phyloP scores from a whole-genome alignment of 495 filamentous ascomycete species.

The Beverwykella pulmonaria region DNA sequence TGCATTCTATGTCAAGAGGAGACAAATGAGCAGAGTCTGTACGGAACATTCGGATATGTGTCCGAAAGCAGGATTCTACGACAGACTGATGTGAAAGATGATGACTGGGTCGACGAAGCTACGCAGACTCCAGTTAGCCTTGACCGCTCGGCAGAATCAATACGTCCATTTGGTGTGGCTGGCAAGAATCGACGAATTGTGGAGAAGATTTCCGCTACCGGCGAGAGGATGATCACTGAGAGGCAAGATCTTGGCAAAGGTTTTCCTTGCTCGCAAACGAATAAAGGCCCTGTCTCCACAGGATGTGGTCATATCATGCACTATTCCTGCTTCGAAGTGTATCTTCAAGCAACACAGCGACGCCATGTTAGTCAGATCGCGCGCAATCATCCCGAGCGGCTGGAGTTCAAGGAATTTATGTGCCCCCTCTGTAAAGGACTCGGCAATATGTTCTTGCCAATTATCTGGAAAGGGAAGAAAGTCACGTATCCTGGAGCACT shows the following conservation, averaged over 20 bases:
- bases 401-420: slow-evolving; percentile 80
- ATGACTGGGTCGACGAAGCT: slow-evolving; percentile 83
- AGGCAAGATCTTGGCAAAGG: slow-evolving; percentile 86
- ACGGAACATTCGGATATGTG: slow-evolving; percentile 88
- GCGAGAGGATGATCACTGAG: slow-evolving; percentile 69
- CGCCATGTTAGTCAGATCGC: slow-evolving; percentile 91
- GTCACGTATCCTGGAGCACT: slow-evolving; percentile 74
- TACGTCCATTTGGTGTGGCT: slow-evolving; percentile 88
- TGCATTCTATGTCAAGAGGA: slow-evolving; percentile 98
- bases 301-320: slow-evolving; percentile 99
- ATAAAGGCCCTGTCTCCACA: slow-evolving; percentile 79
- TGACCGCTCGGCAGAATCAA: slow-evolving; percentile 75
- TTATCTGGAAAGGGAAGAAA: slow-evolving; percentile 92
- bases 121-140: slow-evolving; percentile 74
- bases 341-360: slow-evolving; percentile 76
- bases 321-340: slow-evolving; percentile 90
- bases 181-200: slow-evolving; percentile 78
- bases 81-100: slow-evolving; percentile 77
- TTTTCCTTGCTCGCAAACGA: slow-evolving; percentile 68
- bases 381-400: slow-evolving; percentile 82
- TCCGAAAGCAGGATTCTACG: slow-evolving; percentile 85
- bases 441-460: slow-evolving; percentile 92
- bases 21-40: slow-evolving; percentile 83
- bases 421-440: slow-evolving; percentile 98
- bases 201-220: slow-evolving; percentile 71